Evolutionary conservation across 2,329 filamentous ascomycete species (phyloP).

Genomic region (Teratosphaeria epicoccoides): DNA sequence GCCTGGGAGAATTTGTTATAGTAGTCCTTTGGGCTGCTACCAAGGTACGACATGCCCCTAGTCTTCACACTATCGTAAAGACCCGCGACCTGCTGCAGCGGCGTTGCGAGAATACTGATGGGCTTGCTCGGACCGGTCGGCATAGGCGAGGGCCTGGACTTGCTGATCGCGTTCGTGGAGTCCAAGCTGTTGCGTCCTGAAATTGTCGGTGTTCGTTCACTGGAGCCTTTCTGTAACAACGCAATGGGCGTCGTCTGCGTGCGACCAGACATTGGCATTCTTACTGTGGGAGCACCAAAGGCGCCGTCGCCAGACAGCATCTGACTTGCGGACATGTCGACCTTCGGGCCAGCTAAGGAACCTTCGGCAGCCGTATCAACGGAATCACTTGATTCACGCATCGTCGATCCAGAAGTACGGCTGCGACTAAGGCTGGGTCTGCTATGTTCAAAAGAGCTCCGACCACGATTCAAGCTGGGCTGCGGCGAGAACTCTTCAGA

Average conservation of each 20-base stretch:
- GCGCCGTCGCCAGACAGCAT: slow-evolving; percentile 80
- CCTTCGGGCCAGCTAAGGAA: slow-evolving; percentile 6
- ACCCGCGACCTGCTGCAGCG: slow-evolving; percentile 66
- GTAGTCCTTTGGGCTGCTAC: slow-evolving; percentile 90
- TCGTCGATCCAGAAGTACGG: slow-evolving; percentile 41
- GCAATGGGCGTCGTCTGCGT: slow-evolving; percentile 5
- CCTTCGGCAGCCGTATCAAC: slow-evolving; percentile 38
- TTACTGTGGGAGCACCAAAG: slow-evolving; percentile 67
- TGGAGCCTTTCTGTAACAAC: slow-evolving; percentile 48
- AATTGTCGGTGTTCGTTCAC: slow-evolving; percentile 8
- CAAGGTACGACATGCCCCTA: slow-evolving; percentile 54
- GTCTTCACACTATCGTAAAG: slow-evolving; percentile 74
- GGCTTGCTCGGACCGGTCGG: background rate
- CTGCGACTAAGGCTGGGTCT: slow-evolving; percentile 54
- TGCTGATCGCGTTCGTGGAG: background rate
- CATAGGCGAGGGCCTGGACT: background rate
- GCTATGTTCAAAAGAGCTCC: slow-evolving; percentile 28
- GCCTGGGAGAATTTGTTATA: slow-evolving; percentile 95
- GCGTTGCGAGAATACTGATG: slow-evolving; percentile 10
- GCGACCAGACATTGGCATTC: slow-evolving; percentile 14
- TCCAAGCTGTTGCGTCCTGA: background rate
- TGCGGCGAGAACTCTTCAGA: slow-evolving; percentile 10
- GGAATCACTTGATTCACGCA: slow-evolving; percentile 60
- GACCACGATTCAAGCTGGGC: slow-evolving; percentile 23
- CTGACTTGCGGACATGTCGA: slow-evolving; percentile 66